Percentiles rank a stretch among this genome's conserved stretches.
Conservation (phyloP, 176 grass and related monocot genomes). For the Paspalum vaginatum region DNA sequence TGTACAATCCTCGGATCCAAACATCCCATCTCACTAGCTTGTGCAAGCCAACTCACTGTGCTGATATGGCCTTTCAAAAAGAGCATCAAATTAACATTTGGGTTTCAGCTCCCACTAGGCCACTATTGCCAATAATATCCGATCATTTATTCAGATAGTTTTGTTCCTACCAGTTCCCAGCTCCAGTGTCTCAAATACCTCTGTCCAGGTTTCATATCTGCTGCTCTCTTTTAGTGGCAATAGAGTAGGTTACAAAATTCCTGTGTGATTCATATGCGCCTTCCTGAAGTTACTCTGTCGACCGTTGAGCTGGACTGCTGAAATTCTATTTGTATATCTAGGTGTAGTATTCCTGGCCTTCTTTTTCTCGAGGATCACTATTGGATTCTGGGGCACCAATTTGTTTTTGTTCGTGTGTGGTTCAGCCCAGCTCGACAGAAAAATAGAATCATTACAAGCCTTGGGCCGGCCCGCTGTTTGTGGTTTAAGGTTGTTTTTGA, state of each 20-base stretch:
- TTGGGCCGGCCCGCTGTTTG: neutral
- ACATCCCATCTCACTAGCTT: neutral
- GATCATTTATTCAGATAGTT: neutral
- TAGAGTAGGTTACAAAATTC: neutral
- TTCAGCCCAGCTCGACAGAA: neutral
- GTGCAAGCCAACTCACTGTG: neutral
- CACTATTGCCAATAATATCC: neutral
- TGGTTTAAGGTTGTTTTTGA: no score
- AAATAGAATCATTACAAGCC: neutral
- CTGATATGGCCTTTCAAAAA: neutral
- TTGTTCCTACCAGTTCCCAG: slow-evolving; percentile 16
- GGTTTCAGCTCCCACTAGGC: neutral
- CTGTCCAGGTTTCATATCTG: neutral
- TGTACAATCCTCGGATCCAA: neutral
- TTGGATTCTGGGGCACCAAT: neutral
- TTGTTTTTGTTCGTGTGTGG: neutral
- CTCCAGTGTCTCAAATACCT: neutral
- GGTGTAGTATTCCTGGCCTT: neutral
- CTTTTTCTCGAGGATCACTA: neutral
- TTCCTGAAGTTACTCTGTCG: neutral
- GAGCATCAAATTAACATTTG: neutral
- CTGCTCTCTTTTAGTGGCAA: neutral
- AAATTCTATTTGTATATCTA: neutral
- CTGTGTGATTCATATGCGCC: neutral
- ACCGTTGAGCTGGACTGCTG: neutral